Evolutionary conservation across 768 basidiomycete species (phyloP), one percentile per base, ranked within the genome.

Genomic region (Rhodotorula babjevae): DNA sequence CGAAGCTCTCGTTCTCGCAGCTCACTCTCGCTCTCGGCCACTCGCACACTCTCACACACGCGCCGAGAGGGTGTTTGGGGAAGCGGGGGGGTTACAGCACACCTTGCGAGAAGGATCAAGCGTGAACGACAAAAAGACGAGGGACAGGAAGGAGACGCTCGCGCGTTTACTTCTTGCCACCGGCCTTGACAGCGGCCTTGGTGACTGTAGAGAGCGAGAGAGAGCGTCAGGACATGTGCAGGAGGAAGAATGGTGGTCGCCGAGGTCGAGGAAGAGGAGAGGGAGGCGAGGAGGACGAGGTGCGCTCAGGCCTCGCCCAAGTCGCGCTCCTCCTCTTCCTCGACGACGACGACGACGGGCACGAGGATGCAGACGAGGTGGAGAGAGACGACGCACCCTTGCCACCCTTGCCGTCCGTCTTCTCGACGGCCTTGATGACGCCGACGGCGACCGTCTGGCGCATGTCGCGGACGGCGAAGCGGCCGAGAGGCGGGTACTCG

Each of bases 401-500:
- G 61, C 75, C 77, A 63, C 57, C 68, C 67, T 84, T 78, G 84
- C 92, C 93, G 70, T 94, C 93, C 77, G 92, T 87, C 88, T 94
- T 95, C 66, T 95, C 93, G 76, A 96, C 93, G 73, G 88, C 87
- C 86, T 96, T 97, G 87, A 98, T 96, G 85, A 96, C 77, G 69
- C 78, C 78, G 71, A 79, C 78, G 29, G 78, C 78, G 76, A 99
- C 95, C 75, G 95, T 96, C 85, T 97, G 94, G 83, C 94, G 90
- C 94, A 97, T 96, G 87, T 96, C 93, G 89, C 93, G 93, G 83
- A 96, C 93, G 80, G 93, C 93, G 85, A 95, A 95, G 83, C 95
- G 94, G 86, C 96, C 95, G 77, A 99, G 90, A 84, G 96, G 96
- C 79, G 96, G 95, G 85, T 97, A 99, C 84, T 78, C 79, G 68